Evolutionary conservation across 1,284 basidiomycete species (phyloP).

Genomic region (Grifola frondosa): DNA sequence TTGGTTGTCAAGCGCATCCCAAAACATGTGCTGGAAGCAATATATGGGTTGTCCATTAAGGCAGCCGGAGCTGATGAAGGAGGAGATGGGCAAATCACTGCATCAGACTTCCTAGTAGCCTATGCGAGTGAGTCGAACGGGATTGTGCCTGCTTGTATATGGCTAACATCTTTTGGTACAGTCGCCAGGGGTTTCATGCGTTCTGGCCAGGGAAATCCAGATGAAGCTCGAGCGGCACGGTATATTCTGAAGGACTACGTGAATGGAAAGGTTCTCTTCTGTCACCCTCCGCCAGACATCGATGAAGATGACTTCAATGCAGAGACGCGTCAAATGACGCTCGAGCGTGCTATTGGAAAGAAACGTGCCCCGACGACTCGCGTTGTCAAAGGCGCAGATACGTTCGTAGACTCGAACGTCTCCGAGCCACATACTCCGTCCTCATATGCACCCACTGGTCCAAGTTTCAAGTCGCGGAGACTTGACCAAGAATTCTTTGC

Average conservation of each 20-base stretch:
- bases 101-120: constrained; percentile 82
- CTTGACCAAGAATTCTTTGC: constrained; percentile 88
- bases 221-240: constrained; percentile 92
- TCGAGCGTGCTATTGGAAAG: constrained; percentile 62
- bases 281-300: constrained; percentile 81
- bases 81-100: constrained; percentile 76
- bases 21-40: constrained; percentile 83
- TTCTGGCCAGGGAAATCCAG: constrained; percentile 95
- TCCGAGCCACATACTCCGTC: constrained; percentile 22
- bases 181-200: constrained; percentile 94
- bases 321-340: constrained; percentile 63
- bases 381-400: constrained; percentile 81
- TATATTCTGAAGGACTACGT: constrained; percentile 98
- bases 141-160: constrained; percentile 5
- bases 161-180: constrained; percentile 34
- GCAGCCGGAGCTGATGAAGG: constrained; percentile 77
- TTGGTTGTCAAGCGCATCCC: constrained; percentile 84
- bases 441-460: constrained; percentile 22
- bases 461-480: constrained; percentile 56
- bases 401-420: constrained; percentile 57
- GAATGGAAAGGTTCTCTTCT: constrained; percentile 89
- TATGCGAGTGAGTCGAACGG: constrained; percentile 76
- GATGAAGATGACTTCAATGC: constrained; percentile 78
- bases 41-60: constrained; percentile 85
- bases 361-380: constrained; percentile 86